Base-by-base conservation (phyloP, 2,329 filamentous ascomycete species). In the Venturia nashicola region DNA sequence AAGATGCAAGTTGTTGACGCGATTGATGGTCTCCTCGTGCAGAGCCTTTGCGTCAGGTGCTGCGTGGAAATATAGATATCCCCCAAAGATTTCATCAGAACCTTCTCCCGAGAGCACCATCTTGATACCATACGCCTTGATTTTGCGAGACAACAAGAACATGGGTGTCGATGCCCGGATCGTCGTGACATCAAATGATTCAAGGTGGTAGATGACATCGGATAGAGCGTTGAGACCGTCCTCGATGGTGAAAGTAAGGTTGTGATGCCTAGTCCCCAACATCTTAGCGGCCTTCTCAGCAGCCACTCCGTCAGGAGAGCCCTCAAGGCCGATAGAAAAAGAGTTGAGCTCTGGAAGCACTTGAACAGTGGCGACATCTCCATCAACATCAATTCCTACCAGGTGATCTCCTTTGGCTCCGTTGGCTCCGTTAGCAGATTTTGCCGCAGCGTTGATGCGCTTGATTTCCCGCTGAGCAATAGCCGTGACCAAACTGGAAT, bases 111-210 rank as follows among this genome's bases (percentile, higher is more conserved):
- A 95, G 67, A 99, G 83, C 65, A 99, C 94, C 94, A 99, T 99
- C 85, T 99, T 99, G 73, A 99, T 90, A 68, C 94, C 94, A 87
- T 97, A 93, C 43, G 92, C 94, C 83, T 99, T 99, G 82, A 99
- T 99, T 83, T 99, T 99, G 75, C 95, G 87, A 67, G 91, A 94
- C 59, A 99, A 84, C 67, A 99, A 81, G 80, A 97, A 99, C 94
- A 99, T 99, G 68, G 94, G 94, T 12, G 94, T 99, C 12, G 93
- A 97, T 64, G 94, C 94, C 73, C 94, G 91, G 74, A 99, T 97
- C 3, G 94, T 99, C 62, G 94, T 99, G 34, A 99, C 94, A 75
- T 99, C 94, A 79, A 94, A 99, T 16, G 91, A 91, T 81, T 99
- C 94, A 66, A 99, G 86, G 78, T 99, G 94, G 80, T 89, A 97